Base-by-base conservation (phyloP, 192 early-diverging fungal genomes). In the Borealophlyctis nickersoniae region DNA sequence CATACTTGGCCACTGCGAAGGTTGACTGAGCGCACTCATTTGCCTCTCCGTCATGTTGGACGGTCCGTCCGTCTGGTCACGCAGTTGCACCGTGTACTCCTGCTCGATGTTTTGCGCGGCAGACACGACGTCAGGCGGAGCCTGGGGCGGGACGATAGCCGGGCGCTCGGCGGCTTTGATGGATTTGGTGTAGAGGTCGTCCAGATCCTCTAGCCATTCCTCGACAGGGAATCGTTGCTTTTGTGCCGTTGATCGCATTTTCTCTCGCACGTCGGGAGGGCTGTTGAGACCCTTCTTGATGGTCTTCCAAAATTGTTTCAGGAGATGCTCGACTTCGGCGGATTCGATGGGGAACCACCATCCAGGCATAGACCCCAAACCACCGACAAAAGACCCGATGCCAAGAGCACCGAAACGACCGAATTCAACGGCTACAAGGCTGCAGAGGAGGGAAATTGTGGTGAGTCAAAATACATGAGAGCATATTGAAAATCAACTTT, bases 311-410 rank as follows among this genome's bases (percentile, higher is more conserved):
- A 60, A 50, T 36, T 60, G 59, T 35, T 5, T 4, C 2, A 27
- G 59, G 16, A 60, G 28, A 28, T 60, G 59, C 2, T 2, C 35
- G 22, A 53, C 36, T 26, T 60, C 59, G 39, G 49, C 36, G 14
- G 59, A 60, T 29, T 60, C 59, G 49, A 60, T 60, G 19, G 59
- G 45, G 59, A 53, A 60, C 59, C 59, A 60, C 59, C 59, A 60
- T 7, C 59, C 59, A 26, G 59, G 59, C 59, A 60, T 60, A 28
- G 49, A 7, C 23, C 59, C 59, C 49, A 60, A 29, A 7, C 59
- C 59, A 26, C 59, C 59, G 26, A 60, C 59, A 52, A 50, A 60
- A 2, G 59, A 2, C 4, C 59, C 59, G 22, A 60, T 60, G 4
- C 59, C 59, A 2, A 60, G 29, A 4, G 4, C 49, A 2, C 59